These are phyloP conservation scores for Pyrenophora teres DNA, from an alignment of 2,329 filamentous ascomycete species.

Conservation along the genomic window DNA sequence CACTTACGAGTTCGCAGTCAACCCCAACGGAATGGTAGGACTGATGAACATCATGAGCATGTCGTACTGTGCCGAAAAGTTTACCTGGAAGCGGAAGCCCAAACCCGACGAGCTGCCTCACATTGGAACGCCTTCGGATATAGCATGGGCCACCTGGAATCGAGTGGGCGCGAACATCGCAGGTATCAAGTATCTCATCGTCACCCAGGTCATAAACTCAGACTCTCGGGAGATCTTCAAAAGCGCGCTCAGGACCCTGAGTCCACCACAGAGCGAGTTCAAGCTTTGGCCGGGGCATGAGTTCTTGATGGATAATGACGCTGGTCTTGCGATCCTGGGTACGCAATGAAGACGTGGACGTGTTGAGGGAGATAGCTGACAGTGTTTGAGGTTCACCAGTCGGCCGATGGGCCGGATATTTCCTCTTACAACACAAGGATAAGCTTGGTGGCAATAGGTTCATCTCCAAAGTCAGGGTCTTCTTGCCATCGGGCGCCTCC, in stretches of 20 bases:
- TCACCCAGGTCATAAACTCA: slow-evolving; percentile 13
- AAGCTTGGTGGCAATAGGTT: slow-evolving; percentile 14
- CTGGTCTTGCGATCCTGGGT: slow-evolving; percentile 13
- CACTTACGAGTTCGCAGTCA: slow-evolving; percentile 12
- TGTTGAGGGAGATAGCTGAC: neutral
- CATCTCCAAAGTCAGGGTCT: slow-evolving; percentile 16
- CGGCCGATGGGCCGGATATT: slow-evolving; percentile 13
- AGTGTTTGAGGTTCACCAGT: slow-evolving; percentile 11
- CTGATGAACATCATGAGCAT: slow-evolving; percentile 15
- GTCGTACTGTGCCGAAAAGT: slow-evolving; percentile 7
- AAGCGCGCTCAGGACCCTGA: slow-evolving; percentile 2
- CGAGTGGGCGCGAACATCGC: slow-evolving; percentile 1
- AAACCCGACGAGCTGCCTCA: slow-evolving; percentile 7
- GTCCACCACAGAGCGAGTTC: slow-evolving; percentile 10
- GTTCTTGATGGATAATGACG: slow-evolving; percentile 4
- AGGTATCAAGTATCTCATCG: slow-evolving; percentile 17
- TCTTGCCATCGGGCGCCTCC: neutral
- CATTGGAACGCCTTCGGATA: slow-evolving; percentile 10
- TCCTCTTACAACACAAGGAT: slow-evolving; percentile 18
- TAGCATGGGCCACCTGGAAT: slow-evolving; percentile 21
- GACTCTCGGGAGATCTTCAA: slow-evolving; percentile 3
- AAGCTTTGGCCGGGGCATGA: slow-evolving; percentile 15
- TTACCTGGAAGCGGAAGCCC: slow-evolving; percentile 10
- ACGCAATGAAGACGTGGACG: neutral
- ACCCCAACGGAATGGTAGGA: slow-evolving; percentile 3